Evolutionary conservation across 164 flowering plant genomes (phyloP).

Genomic region (Tetrastigma voinierianum): DNA sequence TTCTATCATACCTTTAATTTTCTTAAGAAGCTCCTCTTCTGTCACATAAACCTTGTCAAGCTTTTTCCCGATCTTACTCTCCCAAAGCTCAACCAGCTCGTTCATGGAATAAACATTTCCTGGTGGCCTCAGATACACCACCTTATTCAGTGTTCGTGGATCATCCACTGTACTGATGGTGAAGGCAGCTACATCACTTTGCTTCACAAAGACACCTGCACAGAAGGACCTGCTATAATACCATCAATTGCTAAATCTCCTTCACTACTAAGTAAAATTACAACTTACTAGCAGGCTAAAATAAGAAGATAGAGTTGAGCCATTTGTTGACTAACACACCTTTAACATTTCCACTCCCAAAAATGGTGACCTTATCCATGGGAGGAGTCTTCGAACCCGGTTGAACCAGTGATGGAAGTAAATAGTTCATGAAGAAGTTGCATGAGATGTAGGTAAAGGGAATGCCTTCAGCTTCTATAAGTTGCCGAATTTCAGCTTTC

Average conservation of each 20-base stretch:
- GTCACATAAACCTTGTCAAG: conserved; percentile 57
- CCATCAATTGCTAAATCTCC: neutral
- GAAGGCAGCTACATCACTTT: conserved; percentile 74
- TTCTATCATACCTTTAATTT: conserved; percentile 50
- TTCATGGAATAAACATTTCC: conserved; percentile 82
- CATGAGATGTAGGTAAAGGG: conserved; percentile 69
- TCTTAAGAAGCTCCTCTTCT: conserved; percentile 59
- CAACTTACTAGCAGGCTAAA: neutral
- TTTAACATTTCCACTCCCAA: conserved; percentile 78
- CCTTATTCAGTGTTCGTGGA: conserved; percentile 69
- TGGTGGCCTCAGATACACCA: conserved; percentile 68
- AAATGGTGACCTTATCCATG: conserved; percentile 63
- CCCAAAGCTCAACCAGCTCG: conserved; percentile 83
- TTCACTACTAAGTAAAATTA: neutral
- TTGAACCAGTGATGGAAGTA: conserved; percentile 83
- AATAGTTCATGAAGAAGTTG: conserved; percentile 62
- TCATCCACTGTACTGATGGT: conserved; percentile 78
- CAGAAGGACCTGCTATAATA: conserved; percentile 7
- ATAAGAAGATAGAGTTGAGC: neutral
- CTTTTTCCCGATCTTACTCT: conserved; percentile 66
- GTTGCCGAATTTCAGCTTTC: conserved; percentile 68
- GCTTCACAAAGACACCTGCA: conserved; percentile 74
- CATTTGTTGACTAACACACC: conserved; percentile 32
- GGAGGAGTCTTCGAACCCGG: conserved; percentile 67
- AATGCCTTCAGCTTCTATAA: conserved; percentile 66